phyloP scores from a whole-genome alignment of 1,284 basidiomycete genomes.

The Bondarzewia mesenterica region DNA sequence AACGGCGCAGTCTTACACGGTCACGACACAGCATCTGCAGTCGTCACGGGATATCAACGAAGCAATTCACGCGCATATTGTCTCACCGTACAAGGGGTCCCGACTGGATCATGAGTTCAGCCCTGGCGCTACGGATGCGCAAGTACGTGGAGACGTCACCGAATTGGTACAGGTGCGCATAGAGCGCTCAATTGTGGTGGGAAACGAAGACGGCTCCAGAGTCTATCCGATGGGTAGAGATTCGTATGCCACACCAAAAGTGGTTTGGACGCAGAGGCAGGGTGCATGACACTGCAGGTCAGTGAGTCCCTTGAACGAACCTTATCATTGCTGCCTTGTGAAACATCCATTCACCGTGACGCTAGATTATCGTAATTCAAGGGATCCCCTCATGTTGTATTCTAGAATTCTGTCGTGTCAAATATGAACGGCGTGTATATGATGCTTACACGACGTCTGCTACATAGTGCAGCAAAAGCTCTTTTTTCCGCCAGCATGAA shows the following conservation, averaged over 20 bases:
- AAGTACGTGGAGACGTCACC: not conserved
- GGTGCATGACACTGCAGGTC: too few relatives aligned
- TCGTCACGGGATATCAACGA: not conserved
- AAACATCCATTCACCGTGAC: too few relatives aligned
- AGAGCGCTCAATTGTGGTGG: constrained; percentile 2
- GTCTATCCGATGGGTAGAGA: not conserved
- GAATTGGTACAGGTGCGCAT: constrained; percentile 5
- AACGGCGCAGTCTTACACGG: not conserved
- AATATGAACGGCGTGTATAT: too few relatives aligned
- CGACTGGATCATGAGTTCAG: not conserved
- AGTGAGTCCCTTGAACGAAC: too few relatives aligned
- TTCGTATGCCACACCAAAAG: not conserved
- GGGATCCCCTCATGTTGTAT: too few relatives aligned
- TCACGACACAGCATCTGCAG: not conserved
- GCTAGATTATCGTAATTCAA: too few relatives aligned
- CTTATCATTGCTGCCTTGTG: too few relatives aligned
- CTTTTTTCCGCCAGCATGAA: too few relatives aligned
- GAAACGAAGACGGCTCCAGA: not conserved
- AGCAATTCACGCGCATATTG: not conserved
- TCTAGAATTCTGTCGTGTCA: too few relatives aligned
- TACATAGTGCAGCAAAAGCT: too few relatives aligned
- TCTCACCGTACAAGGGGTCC: too few relatives aligned
- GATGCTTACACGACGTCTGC: too few relatives aligned
- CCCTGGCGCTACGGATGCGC: not conserved
- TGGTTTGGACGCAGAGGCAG: not conserved